Evolutionary conservation across 805 yeast species (phyloP).

Genomic region (Yarrowia porcina): DNA sequence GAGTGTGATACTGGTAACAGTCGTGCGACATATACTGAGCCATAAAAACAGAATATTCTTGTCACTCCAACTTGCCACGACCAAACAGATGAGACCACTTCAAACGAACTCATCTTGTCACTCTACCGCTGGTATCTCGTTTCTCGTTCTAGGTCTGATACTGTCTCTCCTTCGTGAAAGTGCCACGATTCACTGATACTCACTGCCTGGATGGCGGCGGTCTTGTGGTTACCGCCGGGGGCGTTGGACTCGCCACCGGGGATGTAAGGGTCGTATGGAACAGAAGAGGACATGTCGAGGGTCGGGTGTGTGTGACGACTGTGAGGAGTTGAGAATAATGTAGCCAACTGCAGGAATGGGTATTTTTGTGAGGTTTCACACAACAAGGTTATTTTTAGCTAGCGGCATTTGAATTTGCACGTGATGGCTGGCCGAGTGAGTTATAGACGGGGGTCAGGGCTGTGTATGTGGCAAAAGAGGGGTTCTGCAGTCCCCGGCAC

Average conservation of each 20-base stretch:
- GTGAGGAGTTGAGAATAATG: constrained; percentile 10
- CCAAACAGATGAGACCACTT: neutral
- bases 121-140: neutral
- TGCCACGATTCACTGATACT: constrained; percentile 36
- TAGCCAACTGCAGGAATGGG: constrained; percentile 6
- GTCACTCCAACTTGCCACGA: neutral
- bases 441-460: neutral
- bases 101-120: too few relatives aligned
- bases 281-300: constrained; percentile 62
- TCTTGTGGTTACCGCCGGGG: constrained; percentile 52
- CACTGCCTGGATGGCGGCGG: constrained; percentile 82
- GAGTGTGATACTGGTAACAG: neutral
- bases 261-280: constrained; percentile 82
- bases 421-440: neutral
- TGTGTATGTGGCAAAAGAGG: neutral
- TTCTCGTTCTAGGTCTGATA: neutral
- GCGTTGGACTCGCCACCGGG: constrained; percentile 76
- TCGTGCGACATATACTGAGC: neutral
- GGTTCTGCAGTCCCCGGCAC: neutral
- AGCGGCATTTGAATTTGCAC: constrained; percentile 24
- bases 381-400: constrained; percentile 17
- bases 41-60: neutral
- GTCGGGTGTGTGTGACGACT: neutral
- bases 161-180: neutral
- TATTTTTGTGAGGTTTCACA: constrained; percentile 16